Base-by-base conservation (phyloP, 2,329 filamentous ascomycete species). In the Talaromyces albobiverticillius region DNA sequence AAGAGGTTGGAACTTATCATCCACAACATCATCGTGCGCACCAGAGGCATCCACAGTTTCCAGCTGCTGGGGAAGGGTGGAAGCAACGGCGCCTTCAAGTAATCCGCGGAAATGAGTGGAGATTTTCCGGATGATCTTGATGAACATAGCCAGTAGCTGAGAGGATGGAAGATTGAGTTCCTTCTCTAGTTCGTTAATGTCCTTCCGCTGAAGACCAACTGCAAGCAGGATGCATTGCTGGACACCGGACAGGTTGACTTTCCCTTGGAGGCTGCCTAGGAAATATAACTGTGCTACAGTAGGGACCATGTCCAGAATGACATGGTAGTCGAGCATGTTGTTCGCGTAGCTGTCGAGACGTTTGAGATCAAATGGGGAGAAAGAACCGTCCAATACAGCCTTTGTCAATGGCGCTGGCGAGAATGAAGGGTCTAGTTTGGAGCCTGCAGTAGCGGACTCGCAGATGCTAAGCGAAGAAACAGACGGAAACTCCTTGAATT, bases 321-420 rank as follows among this genome's bases (percentile, higher is more conserved):
- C 92, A 67, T 96, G 95, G 76, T 97, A 96, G 72, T 99, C 95
- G 40, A 99, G 84, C 81, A 96, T 89, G 73, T 95, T 96, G 73
- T 95, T 95, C 14, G 94, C 90, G 65, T 99, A 99, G 41, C 89
- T 92, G 68, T 96, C 93, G 3, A 99, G 80, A 25, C 94, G 87
- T 77, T 97, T 97, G 58, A 96, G 82, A 70, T 99, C 94, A 69
- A 94, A 97, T 0, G 94, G 92, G 3, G 89, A 90, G 70, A 99
- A 82, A 2, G 87, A 71, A 14, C 79, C 76, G 65, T 96, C 92
- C 6, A 99, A 81, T 57, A 92, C 88, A 1, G 75, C 59, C 73
- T 95, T 95, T 11, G 78, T 84, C 50, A 99, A 75, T 1, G 83
- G 74, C 3, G 75, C 71, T 0, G 79, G 69, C 51, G 78, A 70